Percentiles rank a stretch among this genome's conserved stretches.
Conservation (phyloP, 2,329 filamentous ascomycete species). For the Coniosporium tulheliwenetii region DNA sequence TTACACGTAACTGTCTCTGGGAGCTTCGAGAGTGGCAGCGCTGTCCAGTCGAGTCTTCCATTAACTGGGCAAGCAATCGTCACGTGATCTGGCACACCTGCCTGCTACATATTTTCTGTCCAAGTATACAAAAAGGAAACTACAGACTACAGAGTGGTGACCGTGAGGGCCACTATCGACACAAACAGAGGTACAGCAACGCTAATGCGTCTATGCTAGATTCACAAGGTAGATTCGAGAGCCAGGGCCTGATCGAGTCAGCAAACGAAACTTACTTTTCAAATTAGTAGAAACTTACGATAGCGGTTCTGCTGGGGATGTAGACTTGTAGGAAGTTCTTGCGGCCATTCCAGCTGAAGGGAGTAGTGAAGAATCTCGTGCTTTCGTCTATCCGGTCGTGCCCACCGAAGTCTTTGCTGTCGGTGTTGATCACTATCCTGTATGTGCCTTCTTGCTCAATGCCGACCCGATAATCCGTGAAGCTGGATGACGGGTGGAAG, state of each 20-base stretch:
- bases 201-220: neutral
- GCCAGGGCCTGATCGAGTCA: neutral
- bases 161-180: neutral
- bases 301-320: constrained; percentile 64
- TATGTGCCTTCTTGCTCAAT: constrained; percentile 78
- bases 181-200: neutral
- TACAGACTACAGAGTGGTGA: neutral
- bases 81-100: too few species aligned
- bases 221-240: neutral
- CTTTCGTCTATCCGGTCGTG: constrained; percentile 59
- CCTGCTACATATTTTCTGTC: too few species aligned
- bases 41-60: too few species aligned
- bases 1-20: too few species aligned
- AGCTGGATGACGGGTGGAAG: constrained; percentile 75
- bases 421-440: constrained; percentile 68
- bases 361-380: constrained; percentile 86
- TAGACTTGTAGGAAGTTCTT: constrained; percentile 91
- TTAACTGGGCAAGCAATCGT: too few species aligned
- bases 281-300: constrained; percentile 41
- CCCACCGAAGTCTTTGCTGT: constrained; percentile 64
- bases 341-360: constrained; percentile 76
- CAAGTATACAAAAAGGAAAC: too few species aligned
- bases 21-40: too few species aligned
- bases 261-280: neutral
- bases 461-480: constrained; percentile 82